Evolutionary conservation across 2,329 filamentous ascomycete genomes (phyloP), one percentile per base, ranked within the genome.

Genomic region (Chaetomium sp.): DNA sequence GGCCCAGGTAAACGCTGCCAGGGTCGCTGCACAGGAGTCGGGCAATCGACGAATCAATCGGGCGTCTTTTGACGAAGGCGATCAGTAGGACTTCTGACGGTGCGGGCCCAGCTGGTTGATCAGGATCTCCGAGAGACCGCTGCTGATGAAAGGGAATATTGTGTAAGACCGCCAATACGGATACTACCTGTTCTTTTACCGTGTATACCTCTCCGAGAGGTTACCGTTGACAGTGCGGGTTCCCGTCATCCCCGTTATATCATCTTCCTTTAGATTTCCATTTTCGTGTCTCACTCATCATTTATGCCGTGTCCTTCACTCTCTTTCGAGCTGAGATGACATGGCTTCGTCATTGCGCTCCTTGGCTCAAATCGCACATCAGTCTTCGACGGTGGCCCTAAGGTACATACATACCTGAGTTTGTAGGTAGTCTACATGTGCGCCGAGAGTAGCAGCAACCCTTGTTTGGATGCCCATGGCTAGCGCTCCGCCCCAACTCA

Each of bases 91-190:
- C 42, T 42, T 51, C 21, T 54, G 35, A 31, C 58, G 38, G 13
- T 42, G 38, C 16, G 23, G 7, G n/a, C 2, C n/a, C 25, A 12
- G 50, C 8, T 54, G 3, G 16, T 60, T 6, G 10, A 60, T 33
- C 21, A 59, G 38, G 6, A 53, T 53, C 38, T 13, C 27, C 31
- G 19, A 51, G 19, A 51, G 29, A 57, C 55, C 55, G 55, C 47
- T 21, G 55, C 55, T 29, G 9, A 27, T 10, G 31, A 55, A 23
- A 8, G 9, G 8, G 8, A 1, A 7, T 33, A 4, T 16, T 38
- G 35, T 38, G 35, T 19, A 27, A 23, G 31, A 19, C 33, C 21
- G 5, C 2, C 13, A 5, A n/a, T n/a, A n/a, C n/a, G n/a, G n/a
- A n/a, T n/a, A 29, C 27, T 29, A 29, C 27, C 3, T 6, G 27